Evolutionary conservation across 129 eudicot genomes (phyloP).

Genomic region (Flaveria robusta): DNA sequence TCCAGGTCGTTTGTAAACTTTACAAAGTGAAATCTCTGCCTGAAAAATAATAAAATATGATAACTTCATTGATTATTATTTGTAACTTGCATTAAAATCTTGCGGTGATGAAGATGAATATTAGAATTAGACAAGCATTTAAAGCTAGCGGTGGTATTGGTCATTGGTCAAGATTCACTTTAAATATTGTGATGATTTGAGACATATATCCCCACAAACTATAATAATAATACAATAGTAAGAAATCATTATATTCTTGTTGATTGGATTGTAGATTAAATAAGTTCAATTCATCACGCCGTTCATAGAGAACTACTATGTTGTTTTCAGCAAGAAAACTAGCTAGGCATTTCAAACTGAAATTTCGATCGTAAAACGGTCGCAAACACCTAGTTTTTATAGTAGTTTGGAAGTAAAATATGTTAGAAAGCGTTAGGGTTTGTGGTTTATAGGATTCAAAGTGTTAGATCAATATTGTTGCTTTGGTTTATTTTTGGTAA

Average conservation of each 20-base stretch:
- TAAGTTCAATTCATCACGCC: no score
- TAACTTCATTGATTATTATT: background rate
- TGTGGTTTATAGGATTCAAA: background rate
- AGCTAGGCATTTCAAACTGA: no score
- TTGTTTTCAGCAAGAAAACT: no score
- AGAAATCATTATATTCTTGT: background rate
- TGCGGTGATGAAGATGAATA: conserved; percentile 33
- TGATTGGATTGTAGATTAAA: no score
- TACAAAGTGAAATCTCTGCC: conserved; percentile 90
- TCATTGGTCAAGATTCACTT: conserved; percentile 24
- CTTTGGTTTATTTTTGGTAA: background rate
- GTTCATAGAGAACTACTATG: no score
- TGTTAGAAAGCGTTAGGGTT: background rate
- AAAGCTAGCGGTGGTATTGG: conserved; percentile 47
- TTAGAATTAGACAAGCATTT: conserved; percentile 32
- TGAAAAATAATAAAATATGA: conserved; percentile 24
- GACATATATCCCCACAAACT: conserved; percentile 21
- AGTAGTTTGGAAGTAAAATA: background rate
- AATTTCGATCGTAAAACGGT: no score
- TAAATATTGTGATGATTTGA: conserved; percentile 8
- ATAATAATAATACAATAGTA: background rate
- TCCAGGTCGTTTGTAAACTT: conserved; percentile 78
- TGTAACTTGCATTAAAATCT: conserved; percentile 26
- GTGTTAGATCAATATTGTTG: background rate
- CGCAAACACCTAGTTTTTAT: background rate